A percentile compares a stretch with the other conserved stretches of the same genome.
phyloP scores from a whole-genome alignment of 352 stramenopile genomes.

The Lagenidium sp. region DNA sequence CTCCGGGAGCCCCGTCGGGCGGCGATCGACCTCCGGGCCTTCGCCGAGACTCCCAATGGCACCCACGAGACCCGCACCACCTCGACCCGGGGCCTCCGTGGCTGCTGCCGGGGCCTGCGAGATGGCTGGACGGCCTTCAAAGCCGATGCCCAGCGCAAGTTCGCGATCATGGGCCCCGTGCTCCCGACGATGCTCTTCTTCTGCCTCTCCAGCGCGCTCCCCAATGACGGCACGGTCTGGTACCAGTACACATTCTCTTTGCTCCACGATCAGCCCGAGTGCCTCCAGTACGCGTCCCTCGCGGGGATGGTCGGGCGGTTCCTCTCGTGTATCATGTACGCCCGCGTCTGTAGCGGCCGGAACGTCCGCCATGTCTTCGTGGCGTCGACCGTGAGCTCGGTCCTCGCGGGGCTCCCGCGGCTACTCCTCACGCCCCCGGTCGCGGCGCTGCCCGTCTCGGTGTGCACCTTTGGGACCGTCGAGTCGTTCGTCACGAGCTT shows the following conservation, averaged over 20 bases:
- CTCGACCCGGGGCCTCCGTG: background rate
- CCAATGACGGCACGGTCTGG: constrained; percentile 55
- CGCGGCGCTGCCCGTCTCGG: constrained; percentile 36
- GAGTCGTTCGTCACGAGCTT: constrained; percentile 77
- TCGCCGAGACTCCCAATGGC: background rate
- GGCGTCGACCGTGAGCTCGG: constrained; percentile 57
- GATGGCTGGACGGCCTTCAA: constrained; percentile 31
- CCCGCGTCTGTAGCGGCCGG: constrained; percentile 45
- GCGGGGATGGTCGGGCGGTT: constrained; percentile 62
- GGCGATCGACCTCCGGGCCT: background rate
- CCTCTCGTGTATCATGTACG: constrained; percentile 67
- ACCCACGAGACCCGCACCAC: background rate
- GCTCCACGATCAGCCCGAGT: constrained; percentile 44
- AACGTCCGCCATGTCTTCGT: constrained; percentile 69
- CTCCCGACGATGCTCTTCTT: constrained; percentile 75
- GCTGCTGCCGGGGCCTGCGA: constrained; percentile 10
- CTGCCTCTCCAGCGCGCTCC: constrained; percentile 67
- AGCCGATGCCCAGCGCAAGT: constrained; percentile 29
- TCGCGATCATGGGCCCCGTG: constrained; percentile 36
- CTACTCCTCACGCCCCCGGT: constrained; percentile 54
- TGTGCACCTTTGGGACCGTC: constrained; percentile 53
- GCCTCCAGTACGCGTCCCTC: constrained; percentile 63
- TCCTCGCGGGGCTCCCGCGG: constrained; percentile 50
- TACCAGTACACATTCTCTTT: constrained; percentile 77
- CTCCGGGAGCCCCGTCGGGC: constrained; percentile 28